Evolutionary conservation across 371 early-diverging fungal genomes (phyloP).

Genomic region (Haplosporangium sp.): DNA sequence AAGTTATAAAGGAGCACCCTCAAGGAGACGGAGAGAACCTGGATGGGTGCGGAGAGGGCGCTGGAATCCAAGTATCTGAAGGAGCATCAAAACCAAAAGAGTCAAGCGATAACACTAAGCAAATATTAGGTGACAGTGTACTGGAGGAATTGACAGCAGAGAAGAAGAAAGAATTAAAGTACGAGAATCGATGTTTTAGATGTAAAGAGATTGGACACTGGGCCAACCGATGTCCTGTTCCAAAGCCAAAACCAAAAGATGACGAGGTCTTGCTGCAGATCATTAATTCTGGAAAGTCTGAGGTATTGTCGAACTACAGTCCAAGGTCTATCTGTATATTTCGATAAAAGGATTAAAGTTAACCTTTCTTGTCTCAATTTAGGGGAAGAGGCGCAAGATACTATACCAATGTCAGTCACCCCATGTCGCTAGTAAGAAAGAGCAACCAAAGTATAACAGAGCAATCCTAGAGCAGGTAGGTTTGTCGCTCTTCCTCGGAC

Average conservation of each 20-base stretch:
- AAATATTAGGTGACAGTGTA: too few species aligned
- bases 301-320: constrained; percentile 9
- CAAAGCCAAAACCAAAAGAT: neutral
- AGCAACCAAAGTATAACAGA: constrained; percentile 39
- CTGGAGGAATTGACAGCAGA: neutral
- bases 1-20: neutral
- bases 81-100: neutral
- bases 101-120: neutral
- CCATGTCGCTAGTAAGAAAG: constrained; percentile 27
- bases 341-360: too few species aligned
- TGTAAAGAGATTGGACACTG: constrained; percentile 30
- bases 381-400: constrained; percentile 32
- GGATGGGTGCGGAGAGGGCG: neutral
- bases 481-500: neutral
- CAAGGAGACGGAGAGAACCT: neutral
- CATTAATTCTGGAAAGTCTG: constrained; percentile 45
- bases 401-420: constrained; percentile 38
- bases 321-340: too few species aligned
- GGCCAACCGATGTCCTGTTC: constrained; percentile 13
- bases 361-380: neutral
- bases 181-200: constrained; percentile 21
- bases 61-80: neutral
- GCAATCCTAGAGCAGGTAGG: constrained; percentile 46
- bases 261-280: constrained; percentile 37
- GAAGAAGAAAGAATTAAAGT: constrained; percentile 1